Base-by-base conservation (phyloP, 2,329 filamentous ascomycete genomes). In the Botrytis porri region DNA sequence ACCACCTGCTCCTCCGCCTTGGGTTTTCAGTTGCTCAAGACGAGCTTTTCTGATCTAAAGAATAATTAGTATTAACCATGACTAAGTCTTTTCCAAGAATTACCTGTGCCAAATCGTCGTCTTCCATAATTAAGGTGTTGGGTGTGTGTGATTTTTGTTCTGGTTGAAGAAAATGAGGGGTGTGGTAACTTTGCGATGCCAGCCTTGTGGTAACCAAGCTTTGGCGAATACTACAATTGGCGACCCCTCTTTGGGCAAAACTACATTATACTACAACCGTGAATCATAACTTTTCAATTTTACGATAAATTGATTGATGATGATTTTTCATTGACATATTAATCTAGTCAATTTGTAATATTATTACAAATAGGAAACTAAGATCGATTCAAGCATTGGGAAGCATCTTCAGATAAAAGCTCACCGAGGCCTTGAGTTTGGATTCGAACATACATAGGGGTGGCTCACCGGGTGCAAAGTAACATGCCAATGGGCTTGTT, bases 11-110 rank as follows among this genome's bases (percentile, higher is more conserved):
- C 86, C 87, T 74, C 85, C 86, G 76, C 87, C 84, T 83, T 92
- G 86, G 79, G 94, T 88, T 83, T 97, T 96, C 77, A 98, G 91
- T 85, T 99, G 95, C 83, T 95, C 93, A 71, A 98, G 90, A 75
- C 96, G 94, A 80, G 95, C 95, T 83, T 93, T 92, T 81, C 95
- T 88, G 81, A 98, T 98, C 92, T 97, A 80, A 10, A 29, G 74
- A 29, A 39, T 22, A 45, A 10, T 37, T 51, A 45, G 61, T 73
- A 43, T 72, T 29, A 18, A 41, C 7, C 10, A 14, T 41, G n/a
- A 12, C 3, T 14, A 39, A 63, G 16, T 18, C 64, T 22, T 2
- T 51, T 48, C 35, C 32, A 10, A 25, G 20, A 62, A 35, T 32
- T 76, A 81, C 80, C 71, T 80, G 79, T 76, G 79, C 80, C 74